Evolutionary conservation across 129 eudicot species (phyloP).

Genomic region (Centrapalus pauciflorus): DNA sequence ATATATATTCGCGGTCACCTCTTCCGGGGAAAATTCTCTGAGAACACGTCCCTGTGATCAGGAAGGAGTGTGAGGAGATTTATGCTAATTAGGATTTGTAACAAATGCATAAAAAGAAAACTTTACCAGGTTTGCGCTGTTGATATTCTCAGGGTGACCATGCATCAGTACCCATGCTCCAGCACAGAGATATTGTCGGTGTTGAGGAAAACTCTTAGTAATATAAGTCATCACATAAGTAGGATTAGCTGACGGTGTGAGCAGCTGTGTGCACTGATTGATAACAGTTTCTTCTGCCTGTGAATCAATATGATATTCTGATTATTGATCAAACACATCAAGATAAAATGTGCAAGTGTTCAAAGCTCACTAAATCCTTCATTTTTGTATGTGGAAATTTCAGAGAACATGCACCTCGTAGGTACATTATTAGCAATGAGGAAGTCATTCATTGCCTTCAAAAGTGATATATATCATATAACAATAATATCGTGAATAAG

Average conservation of each 20-base stretch:
- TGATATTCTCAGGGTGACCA: constrained; percentile 87
- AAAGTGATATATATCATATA: neutral
- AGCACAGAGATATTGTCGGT: constrained; percentile 86
- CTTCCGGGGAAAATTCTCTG: constrained; percentile 97
- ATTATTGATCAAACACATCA: neutral
- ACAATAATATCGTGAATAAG: neutral
- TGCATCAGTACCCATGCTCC: constrained; percentile 98
- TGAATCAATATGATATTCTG: constrained; percentile 8
- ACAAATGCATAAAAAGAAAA: neutral
- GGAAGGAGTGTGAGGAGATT: neutral
- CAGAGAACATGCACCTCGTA: neutral
- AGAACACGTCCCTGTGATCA: constrained; percentile 72
- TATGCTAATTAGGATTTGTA: neutral
- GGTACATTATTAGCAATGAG: too few relatives aligned
- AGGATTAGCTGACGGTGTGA: constrained; percentile 86
- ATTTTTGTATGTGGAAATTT: neutral
- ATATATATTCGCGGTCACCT: constrained; percentile 85
- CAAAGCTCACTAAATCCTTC: neutral
- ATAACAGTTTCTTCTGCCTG: constrained; percentile 96
- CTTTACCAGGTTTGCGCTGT: constrained; percentile 75
- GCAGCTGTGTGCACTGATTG: constrained; percentile 87
- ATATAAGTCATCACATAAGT: constrained; percentile 74
- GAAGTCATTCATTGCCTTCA: too few relatives aligned
- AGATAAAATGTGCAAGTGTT: neutral
- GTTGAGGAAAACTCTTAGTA: constrained; percentile 72